phyloP scores from a whole-genome alignment of 1,139 yeast genomes.

The Candida albicans region DNA sequence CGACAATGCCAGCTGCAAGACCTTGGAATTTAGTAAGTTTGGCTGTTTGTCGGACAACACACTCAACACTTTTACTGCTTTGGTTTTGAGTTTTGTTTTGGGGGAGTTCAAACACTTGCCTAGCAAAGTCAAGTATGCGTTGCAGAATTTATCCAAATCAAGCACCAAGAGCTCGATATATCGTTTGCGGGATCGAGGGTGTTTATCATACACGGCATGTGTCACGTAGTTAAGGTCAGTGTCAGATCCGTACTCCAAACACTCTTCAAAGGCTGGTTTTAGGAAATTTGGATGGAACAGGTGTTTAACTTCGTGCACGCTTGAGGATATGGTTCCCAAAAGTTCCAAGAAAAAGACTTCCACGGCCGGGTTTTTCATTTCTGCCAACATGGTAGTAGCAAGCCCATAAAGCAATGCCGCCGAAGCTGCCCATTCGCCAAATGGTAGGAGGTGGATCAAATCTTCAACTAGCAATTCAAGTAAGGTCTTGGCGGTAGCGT shows the following conservation, averaged over 20 bases:
- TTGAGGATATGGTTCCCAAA: conserved; percentile 10
- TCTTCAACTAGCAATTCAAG: conserved; percentile 60
- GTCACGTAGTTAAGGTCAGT: background rate
- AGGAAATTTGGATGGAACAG: no score
- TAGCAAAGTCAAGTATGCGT: conserved; percentile 52
- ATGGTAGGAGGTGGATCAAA: conserved; percentile 44
- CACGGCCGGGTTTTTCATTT: no score
- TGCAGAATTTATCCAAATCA: conserved; percentile 43
- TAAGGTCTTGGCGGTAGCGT: conserved; percentile 28
- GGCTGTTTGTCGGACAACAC: conserved; percentile 50
- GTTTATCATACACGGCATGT: background rate
- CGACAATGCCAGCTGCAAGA: conserved; percentile 54
- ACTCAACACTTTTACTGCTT: conserved; percentile 60
- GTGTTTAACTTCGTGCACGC: background rate
- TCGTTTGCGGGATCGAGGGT: background rate
- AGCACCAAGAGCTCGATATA: conserved; percentile 5
- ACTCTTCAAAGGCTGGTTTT: background rate
- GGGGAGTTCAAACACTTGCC: conserved; percentile 49
- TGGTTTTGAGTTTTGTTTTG: conserved; percentile 61
- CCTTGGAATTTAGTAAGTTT: conserved; percentile 45
- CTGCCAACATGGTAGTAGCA: conserved; percentile 5
- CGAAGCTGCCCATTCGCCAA: conserved; percentile 64
- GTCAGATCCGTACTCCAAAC: background rate
- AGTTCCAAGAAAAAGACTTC: conserved; percentile 8
- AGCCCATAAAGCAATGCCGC: conserved; percentile 25